A percentile compares a stretch with the other conserved stretches of the same genome.
Evolutionary conservation across 805 yeast genomes (phyloP).

Genomic region (Grigorovia jiainica): DNA sequence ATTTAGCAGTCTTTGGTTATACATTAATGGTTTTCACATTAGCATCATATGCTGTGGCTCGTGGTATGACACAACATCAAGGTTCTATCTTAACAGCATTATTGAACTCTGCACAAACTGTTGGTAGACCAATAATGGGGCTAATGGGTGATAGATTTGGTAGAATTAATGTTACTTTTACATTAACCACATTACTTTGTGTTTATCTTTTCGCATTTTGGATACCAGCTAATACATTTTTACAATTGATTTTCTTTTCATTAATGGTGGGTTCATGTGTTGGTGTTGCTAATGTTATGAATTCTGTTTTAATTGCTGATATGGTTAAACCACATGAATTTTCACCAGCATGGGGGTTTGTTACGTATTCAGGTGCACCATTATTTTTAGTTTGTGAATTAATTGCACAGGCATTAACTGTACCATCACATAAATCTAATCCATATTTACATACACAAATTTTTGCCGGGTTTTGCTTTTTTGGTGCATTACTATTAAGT

Average conservation of each 20-base stretch:
- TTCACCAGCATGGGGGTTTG: slow-evolving; percentile 32
- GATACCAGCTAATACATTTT: slow-evolving; percentile 37
- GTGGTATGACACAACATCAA: slow-evolving; percentile 37
- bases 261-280: slow-evolving; percentile 36
- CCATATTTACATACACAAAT: slow-evolving; percentile 55
- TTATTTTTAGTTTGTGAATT: slow-evolving; percentile 40
- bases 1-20: slow-evolving; percentile 33
- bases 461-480: slow-evolving; percentile 44
- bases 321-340: slow-evolving; percentile 31
- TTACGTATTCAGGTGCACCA: slow-evolving; percentile 24
- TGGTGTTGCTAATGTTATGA: slow-evolving; percentile 39
- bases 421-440: slow-evolving; percentile 16
- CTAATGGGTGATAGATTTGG: slow-evolving; percentile 37
- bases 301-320: slow-evolving; percentile 35
- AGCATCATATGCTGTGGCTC: slow-evolving; percentile 36
- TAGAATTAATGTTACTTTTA: slow-evolving; percentile 36
- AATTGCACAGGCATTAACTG: slow-evolving; percentile 43
- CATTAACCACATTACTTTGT: slow-evolving; percentile 28
- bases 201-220: slow-evolving; percentile 39
- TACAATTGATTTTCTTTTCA: slow-evolving; percentile 34
- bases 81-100: slow-evolving; percentile 39
- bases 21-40: slow-evolving; percentile 37
- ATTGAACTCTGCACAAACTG: slow-evolving; percentile 36
- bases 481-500: slow-evolving; percentile 35
- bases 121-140: slow-evolving; percentile 45